Evolutionary conservation across 108 stramenopile genomes (phyloP), one percentile per base, ranked within the genome.

Genomic region (Cyclostephanos tholiformis): DNA sequence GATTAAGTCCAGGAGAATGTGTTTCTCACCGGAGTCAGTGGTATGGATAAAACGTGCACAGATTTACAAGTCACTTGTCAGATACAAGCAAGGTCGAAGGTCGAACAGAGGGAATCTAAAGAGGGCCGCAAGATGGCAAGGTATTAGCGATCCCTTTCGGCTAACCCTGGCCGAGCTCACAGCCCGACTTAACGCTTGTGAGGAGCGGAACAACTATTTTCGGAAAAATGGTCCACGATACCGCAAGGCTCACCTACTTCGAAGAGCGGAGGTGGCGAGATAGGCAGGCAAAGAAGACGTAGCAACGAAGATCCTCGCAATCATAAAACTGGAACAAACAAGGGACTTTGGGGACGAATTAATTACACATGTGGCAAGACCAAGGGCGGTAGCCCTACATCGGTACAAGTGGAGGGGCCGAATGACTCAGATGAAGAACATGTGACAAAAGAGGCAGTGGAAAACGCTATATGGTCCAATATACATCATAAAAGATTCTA

Each of bases 201-300:
- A 27, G 13, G 60, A 71, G 4, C 25, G 52, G 29, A 52, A 49
- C 19, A 3, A 72, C 0, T 63, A 72, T 38, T 72, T 53, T 23
- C 2, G 35, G 1, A 44, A 25, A n/a, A 44, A 63, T 41, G 71
- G 71, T 0, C 57, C 51, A 6, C 5, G 36, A 6, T 53, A 72
- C 38, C 14, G 51, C 0, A 22, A 58, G 6, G 48, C 32, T 30
- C 44, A 71, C 27, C 29, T 61, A 0, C 70, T 49, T 0, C 10
- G 32, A 2, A 23, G 70, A 20, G 25, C 51, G 44, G 22, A 20
- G 2, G 46, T 25, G 16, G 58, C 70, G 11, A 26, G 46, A 26
- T 1, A 2, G 25, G 44, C 27, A 26, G 41, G 32, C 0, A 49
- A 56, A 17, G 11, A 9, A 0, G 59, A 49, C 16, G 59, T 60